These are phyloP conservation scores for Singerocomus rubriflavus DNA, from an alignment of 1,284 basidiomycete genomes.

Conservation along the genomic window DNA sequence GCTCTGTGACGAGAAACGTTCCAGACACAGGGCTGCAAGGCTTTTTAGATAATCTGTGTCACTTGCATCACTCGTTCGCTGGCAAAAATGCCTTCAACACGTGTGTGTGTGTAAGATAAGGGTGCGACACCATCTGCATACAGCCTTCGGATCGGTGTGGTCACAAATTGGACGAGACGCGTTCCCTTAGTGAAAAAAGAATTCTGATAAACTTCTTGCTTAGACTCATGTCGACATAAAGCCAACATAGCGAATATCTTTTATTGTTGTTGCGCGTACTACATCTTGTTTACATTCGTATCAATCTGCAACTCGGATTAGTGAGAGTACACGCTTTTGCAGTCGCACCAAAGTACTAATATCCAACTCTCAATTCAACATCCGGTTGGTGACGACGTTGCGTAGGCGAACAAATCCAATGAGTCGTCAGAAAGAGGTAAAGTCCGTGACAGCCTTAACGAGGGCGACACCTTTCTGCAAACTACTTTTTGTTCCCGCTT, in stretches of 20 bases:
- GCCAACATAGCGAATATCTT: too few species aligned
- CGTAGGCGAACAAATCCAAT: slow-evolving; percentile 48
- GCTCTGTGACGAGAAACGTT: slow-evolving; percentile 20
- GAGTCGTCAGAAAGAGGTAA: slow-evolving; percentile 46
- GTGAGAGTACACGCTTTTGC: not conserved
- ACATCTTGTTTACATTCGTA: too few species aligned
- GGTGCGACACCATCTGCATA: not conserved
- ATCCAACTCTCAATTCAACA: slow-evolving; percentile 13
- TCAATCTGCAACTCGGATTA: too few species aligned
- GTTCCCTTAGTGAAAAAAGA: not conserved
- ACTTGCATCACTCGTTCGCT: slow-evolving; percentile 13
- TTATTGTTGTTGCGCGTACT: too few species aligned
- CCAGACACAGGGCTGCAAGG: slow-evolving; percentile 23
- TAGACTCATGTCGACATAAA: too few species aligned
- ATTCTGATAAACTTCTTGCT: too few species aligned
- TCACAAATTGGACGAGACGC: slow-evolving; percentile 10
- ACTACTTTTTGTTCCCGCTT: slow-evolving; percentile 14
- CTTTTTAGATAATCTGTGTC: slow-evolving; percentile 27
- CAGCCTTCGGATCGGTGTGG: slow-evolving; percentile 11
- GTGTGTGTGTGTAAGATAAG: slow-evolving; percentile 14
- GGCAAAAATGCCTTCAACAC: slow-evolving; percentile 26
- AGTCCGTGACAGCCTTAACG: slow-evolving; percentile 9
- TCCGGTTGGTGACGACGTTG: slow-evolving; percentile 29
- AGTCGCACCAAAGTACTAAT: not conserved
- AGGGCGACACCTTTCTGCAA: slow-evolving; percentile 2